Percentiles rank a stretch among this genome's conserved stretches.
These are phyloP conservation scores for Starmerella geochares DNA, from an alignment of 805 yeast genomes.

Conservation along the genomic window DNA sequence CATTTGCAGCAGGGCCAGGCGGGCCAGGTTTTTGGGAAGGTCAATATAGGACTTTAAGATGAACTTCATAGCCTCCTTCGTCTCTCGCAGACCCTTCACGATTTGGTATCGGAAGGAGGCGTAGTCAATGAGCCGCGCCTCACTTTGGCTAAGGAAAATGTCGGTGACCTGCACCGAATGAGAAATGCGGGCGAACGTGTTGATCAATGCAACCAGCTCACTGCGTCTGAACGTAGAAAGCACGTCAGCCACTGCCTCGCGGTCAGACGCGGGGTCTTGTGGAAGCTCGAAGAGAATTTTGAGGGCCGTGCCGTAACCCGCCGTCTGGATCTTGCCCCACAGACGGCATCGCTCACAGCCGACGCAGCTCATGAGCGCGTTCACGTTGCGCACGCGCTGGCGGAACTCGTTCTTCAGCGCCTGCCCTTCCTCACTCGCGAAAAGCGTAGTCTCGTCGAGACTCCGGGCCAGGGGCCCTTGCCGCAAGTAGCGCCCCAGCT, in stretches of 20 bases:
- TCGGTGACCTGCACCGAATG: constrained; percentile 69
- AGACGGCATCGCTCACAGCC: constrained; percentile 95
- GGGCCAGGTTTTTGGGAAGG: constrained; percentile 56
- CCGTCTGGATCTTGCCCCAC: constrained; percentile 97
- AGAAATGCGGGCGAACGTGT: constrained; percentile 85
- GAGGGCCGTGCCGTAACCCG: constrained; percentile 95
- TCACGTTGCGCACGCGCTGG: constrained; percentile 74
- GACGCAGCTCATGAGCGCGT: constrained; percentile 94
- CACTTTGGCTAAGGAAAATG: constrained; percentile 40
- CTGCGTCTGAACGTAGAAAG: constrained; percentile 53
- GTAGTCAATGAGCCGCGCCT: constrained; percentile 16
- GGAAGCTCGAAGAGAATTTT: constrained; percentile 76
- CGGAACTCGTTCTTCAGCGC: constrained; percentile 76
- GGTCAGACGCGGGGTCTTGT: constrained; percentile 38
- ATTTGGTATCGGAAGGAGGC: constrained; percentile 36
- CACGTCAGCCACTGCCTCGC: constrained; percentile 40
- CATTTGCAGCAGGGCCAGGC: constrained; percentile 40
- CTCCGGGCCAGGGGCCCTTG: constrained; percentile 29
- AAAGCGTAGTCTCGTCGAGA: constrained; percentile 44
- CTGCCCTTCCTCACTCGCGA: constrained; percentile 34
- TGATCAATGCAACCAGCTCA: constrained; percentile 81
- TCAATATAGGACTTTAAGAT: constrained; percentile 55
- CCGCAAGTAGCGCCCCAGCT: constrained; percentile 32
- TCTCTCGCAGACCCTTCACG: constrained; percentile 42
- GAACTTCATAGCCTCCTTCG: constrained; percentile 52